phyloP scores from a whole-genome alignment of 2,329 filamentous ascomycete species.

The Albophoma yamanashiensis region DNA sequence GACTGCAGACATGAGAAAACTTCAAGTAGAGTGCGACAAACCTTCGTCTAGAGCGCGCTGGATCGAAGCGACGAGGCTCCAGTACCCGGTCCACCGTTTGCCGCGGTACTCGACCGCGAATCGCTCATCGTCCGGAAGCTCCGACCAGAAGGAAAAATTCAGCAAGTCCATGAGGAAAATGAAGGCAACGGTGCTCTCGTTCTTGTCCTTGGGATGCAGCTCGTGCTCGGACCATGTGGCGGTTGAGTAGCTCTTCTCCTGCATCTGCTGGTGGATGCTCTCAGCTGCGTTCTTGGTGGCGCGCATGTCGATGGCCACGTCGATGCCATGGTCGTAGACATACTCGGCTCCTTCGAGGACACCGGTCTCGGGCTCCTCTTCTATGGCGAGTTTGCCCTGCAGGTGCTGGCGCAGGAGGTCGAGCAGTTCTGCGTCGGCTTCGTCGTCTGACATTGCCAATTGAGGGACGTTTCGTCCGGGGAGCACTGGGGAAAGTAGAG shows the following conservation, averaged over 20 bases:
- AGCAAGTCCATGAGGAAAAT: slow-evolving; percentile 96
- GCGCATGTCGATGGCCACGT: slow-evolving; percentile 78
- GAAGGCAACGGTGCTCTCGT: slow-evolving; percentile 74
- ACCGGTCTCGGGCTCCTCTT: slow-evolving; percentile 61
- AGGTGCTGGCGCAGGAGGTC: slow-evolving; percentile 77
- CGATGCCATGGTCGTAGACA: slow-evolving; percentile 85
- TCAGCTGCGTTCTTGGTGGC: slow-evolving; percentile 75
- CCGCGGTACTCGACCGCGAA: slow-evolving; percentile 78
- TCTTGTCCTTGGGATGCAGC: slow-evolving; percentile 74
- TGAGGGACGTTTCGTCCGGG: not conserved
- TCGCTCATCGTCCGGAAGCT: slow-evolving; percentile 54
- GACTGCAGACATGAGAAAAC: not conserved
- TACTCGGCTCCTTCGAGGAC: slow-evolving; percentile 76
- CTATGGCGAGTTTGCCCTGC: slow-evolving; percentile 42
- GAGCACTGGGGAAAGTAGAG: not conserved
- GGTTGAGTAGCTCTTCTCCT: slow-evolving; percentile 71
- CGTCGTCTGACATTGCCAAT: slow-evolving; percentile 73
- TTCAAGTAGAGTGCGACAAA: slow-evolving; percentile 10
- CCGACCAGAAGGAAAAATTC: slow-evolving; percentile 97
- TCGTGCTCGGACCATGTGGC: slow-evolving; percentile 82
- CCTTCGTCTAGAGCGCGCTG: slow-evolving; percentile 84
- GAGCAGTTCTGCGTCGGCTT: slow-evolving; percentile 78
- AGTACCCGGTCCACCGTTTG: slow-evolving; percentile 85
- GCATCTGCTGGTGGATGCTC: slow-evolving; percentile 72
- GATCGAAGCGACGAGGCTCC: slow-evolving; percentile 80